A percentile compares a stretch with the other conserved stretches of the same genome.
These are phyloP conservation scores for Vanderwaltozyma yarrowii DNA, from an alignment of 805 yeast species.

Conservation along the genomic window DNA sequence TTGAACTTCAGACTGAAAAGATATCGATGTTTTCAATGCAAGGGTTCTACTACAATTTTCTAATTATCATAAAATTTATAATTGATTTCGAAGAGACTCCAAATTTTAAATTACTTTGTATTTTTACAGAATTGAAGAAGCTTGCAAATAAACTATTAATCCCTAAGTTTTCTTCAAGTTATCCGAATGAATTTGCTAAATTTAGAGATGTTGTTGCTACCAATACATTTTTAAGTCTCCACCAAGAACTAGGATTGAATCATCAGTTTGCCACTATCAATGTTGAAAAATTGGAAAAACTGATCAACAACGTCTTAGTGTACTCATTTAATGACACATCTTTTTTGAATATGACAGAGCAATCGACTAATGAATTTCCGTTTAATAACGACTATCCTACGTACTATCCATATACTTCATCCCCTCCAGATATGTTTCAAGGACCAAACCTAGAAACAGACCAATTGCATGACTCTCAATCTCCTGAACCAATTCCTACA, in stretches of 20 bases:
- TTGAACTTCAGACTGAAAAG: slow-evolving; percentile 12
- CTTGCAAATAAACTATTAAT: slow-evolving; percentile 19
- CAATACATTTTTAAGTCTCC: not conserved
- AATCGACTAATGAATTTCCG: slow-evolving; percentile 17
- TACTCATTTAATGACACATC: slow-evolving; percentile 27
- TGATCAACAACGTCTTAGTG: slow-evolving; percentile 24
- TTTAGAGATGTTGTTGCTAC: slow-evolving; percentile 10
- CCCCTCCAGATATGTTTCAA: not conserved
- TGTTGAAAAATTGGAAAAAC: slow-evolving; percentile 18
- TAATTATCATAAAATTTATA: slow-evolving; percentile 23
- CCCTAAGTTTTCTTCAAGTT: slow-evolving; percentile 16
- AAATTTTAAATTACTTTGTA: slow-evolving; percentile 25
- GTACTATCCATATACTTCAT: slow-evolving; percentile 6
- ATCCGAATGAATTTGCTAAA: slow-evolving; percentile 16
- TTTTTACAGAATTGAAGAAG: slow-evolving; percentile 24
- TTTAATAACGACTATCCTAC: slow-evolving; percentile 9
- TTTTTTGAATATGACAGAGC: slow-evolving; percentile 23
- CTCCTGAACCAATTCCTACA: slow-evolving; percentile 1
- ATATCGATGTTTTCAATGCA: slow-evolving; percentile 24
- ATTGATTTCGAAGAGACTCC: slow-evolving; percentile 27
- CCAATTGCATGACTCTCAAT: not conserved
- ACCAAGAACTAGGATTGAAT: not conserved
- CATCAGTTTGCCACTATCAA: slow-evolving; percentile 10
- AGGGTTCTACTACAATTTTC: slow-evolving; percentile 23
- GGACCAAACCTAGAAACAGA: not conserved